Evolutionary conservation across 2,329 filamentous ascomycete species (phyloP).

Genomic region (Cordyceps farinosa): DNA sequence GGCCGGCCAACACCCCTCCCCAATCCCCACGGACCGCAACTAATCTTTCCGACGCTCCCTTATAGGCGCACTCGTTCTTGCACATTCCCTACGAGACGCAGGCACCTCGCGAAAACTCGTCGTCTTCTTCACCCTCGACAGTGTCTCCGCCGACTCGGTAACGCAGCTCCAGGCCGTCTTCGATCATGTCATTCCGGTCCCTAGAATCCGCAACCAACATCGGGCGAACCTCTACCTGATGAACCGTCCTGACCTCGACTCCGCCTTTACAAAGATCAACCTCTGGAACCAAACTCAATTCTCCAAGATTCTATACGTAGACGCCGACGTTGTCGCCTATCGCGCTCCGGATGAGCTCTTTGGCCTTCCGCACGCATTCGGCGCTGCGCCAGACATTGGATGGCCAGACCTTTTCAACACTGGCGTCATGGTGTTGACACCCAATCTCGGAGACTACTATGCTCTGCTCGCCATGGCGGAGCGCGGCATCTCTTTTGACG

Average conservation of each 20-base stretch:
- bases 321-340: conserved; percentile 89
- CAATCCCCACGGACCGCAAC: conserved; percentile 21
- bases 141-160: conserved; percentile 70
- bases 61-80: conserved; percentile 86
- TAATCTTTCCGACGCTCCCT: conserved; percentile 11
- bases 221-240: conserved; percentile 86
- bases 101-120: conserved; percentile 83
- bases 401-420: conserved; percentile 99
- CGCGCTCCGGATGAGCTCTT: conserved; percentile 93
- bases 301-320: conserved; percentile 88
- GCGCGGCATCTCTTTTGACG: conserved; percentile 89
- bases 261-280: conserved; percentile 93
- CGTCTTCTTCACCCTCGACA: conserved; percentile 77
- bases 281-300: conserved; percentile 91
- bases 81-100: conserved; percentile 89
- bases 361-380: conserved; percentile 55
- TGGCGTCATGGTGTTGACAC: conserved; percentile 89
- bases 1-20: conserved; percentile 17
- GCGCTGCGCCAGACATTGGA: conserved; percentile 86
- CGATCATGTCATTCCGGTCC: conserved; percentile 83
- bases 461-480: conserved; percentile 80
- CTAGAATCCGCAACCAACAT: conserved; percentile 70
- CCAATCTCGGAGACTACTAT: conserved; percentile 83
- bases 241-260: conserved; percentile 84
- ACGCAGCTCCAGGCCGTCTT: conserved; percentile 79